Evolutionary conservation across 2,329 filamentous ascomycete species (phyloP).

Genomic region (Penicillium sp.): DNA sequence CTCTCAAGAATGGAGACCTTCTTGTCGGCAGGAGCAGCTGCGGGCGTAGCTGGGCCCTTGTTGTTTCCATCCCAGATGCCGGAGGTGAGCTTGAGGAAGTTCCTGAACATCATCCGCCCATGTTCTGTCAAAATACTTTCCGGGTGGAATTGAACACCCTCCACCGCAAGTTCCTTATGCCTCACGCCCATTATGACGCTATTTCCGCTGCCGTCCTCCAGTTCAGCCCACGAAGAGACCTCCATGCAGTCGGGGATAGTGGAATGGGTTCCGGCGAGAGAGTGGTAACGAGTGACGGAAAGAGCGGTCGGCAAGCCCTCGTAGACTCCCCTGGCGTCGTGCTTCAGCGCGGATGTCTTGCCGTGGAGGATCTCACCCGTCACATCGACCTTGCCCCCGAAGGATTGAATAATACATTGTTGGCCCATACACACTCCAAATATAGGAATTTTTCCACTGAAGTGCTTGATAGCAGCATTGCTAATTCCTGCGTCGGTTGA

Average conservation of each 20-base stretch:
- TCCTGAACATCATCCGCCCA: constrained; percentile 86
- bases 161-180: constrained; percentile 87
- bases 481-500: constrained; percentile 90
- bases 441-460: constrained; percentile 91
- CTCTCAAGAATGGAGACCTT: constrained; percentile 86
- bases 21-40: constrained; percentile 53
- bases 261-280: constrained; percentile 85
- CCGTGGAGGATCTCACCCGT: constrained; percentile 97
- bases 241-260: constrained; percentile 86
- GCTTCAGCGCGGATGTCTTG: constrained; percentile 88
- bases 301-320: constrained; percentile 76
- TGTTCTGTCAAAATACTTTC: constrained; percentile 94
- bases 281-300: constrained; percentile 94
- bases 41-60: constrained; percentile 27
- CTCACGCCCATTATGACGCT: constrained; percentile 96
- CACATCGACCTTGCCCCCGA: constrained; percentile 86
- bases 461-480: constrained; percentile 86
- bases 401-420: constrained; percentile 96
- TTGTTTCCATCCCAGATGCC: constrained; percentile 90
- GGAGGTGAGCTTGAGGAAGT: constrained; percentile 85
- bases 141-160: constrained; percentile 96
- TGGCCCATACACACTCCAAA: constrained; percentile 99
- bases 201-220: constrained; percentile 71
- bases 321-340: constrained; percentile 93
- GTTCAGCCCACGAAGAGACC: constrained; percentile 83